A percentile compares a stretch with the other conserved stretches of the same genome.
Conservation (phyloP, 2,329 filamentous ascomycete genomes). For the Waltergamsia citrina region DNA sequence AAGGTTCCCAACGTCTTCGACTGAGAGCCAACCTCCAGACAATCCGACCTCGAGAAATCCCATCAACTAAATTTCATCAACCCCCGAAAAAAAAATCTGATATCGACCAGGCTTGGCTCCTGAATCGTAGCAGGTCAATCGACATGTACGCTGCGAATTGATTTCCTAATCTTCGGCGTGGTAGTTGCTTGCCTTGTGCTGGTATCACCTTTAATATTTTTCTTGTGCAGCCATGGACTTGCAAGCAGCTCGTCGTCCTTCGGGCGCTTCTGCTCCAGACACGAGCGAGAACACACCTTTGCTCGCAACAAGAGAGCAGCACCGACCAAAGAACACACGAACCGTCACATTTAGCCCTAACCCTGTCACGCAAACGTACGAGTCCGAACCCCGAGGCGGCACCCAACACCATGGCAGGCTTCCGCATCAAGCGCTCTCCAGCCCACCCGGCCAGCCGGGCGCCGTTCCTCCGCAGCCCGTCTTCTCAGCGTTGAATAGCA, state of each 20-base stretch:
- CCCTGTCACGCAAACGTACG: constrained; percentile 52
- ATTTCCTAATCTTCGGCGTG: too few relatives aligned
- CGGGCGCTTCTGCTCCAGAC: not conserved
- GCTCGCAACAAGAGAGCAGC: constrained; percentile 11
- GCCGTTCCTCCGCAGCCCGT: constrained; percentile 40
- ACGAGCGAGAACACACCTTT: constrained; percentile 23
- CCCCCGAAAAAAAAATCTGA: too few relatives aligned
- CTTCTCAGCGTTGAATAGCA: constrained; percentile 77
- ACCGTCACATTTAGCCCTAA: constrained; percentile 73
- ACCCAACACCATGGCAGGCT: constrained; percentile 11
- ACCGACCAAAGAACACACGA: constrained; percentile 38
- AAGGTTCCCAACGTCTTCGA: too few relatives aligned
- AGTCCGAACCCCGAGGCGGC: constrained; percentile 24
- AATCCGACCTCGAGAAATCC: not conserved
- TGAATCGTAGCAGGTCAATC: not conserved
- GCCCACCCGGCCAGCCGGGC: constrained; percentile 20
- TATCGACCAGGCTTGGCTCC: not conserved
- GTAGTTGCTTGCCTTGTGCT: too few relatives aligned
- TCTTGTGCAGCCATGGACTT: not conserved
- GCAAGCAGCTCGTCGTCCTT: not conserved
- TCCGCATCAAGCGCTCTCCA: constrained; percentile 11
- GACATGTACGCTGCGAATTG: constrained; percentile 1
- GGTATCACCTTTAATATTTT: not conserved
- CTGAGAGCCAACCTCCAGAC: not conserved
- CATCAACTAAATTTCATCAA: not conserved